These are phyloP conservation scores for Canavalia ensiformis DNA, from an alignment of 306 rosid genomes.

Conservation along the genomic window DNA sequence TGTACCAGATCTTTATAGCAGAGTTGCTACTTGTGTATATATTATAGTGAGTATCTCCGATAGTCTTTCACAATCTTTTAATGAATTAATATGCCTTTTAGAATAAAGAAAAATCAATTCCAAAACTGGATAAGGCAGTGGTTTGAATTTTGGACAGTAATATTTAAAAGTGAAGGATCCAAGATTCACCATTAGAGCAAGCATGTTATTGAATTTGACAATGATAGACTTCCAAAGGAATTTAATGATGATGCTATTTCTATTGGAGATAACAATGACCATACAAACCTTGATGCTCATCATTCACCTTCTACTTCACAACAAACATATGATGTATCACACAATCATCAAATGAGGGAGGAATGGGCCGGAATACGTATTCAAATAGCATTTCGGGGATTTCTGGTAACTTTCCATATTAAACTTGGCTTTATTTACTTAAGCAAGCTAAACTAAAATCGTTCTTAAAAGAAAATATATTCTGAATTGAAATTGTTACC, in stretches of 20 bases:
- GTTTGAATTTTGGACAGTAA: no score
- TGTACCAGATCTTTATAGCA: no score
- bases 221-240: constrained; percentile 62
- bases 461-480: no score
- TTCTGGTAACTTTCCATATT: constrained; percentile 68
- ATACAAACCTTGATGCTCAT: constrained; percentile 52
- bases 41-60: no score
- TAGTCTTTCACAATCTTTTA: no score
- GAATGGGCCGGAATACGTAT: constrained; percentile 80
- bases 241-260: constrained; percentile 51
- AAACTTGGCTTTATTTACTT: background rate
- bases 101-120: no score
- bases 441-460: background rate
- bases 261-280: constrained; percentile 55
- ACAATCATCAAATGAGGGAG: constrained; percentile 58
- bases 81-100: no score
- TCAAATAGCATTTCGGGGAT: constrained; percentile 91
- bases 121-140: no score
- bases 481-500: background rate
- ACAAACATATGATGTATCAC: constrained; percentile 55
- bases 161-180: background rate
- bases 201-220: constrained; percentile 63
- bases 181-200: constrained; percentile 71
- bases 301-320: constrained; percentile 67
- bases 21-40: no score